These are phyloP conservation scores for Magnusiomyces sp. DNA, from an alignment of 1,139 yeast genomes.

Conservation along the genomic window DNA sequence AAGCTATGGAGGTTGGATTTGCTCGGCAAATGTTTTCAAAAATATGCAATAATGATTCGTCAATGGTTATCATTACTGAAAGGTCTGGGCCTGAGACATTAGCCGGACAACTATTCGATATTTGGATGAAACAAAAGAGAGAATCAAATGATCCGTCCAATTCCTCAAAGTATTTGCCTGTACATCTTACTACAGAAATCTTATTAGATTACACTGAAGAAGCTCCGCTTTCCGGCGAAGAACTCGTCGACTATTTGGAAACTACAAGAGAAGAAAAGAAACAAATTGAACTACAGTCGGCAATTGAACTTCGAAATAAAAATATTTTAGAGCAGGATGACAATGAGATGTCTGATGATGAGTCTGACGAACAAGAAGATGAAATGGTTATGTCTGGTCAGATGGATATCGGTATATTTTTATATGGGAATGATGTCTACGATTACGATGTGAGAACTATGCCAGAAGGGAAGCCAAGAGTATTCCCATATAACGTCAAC, in stretches of 20 bases:
- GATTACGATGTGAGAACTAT: constrained; percentile 60
- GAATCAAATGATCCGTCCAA: constrained; percentile 10
- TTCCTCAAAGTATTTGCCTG: constrained; percentile 8
- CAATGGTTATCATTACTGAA: constrained; percentile 70
- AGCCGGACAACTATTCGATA: constrained; percentile 40
- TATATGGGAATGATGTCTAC: constrained; percentile 34
- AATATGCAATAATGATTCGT: constrained; percentile 54
- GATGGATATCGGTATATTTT: constrained; percentile 27
- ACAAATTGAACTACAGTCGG: constrained; percentile 44
- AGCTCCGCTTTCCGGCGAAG: constrained; percentile 31
- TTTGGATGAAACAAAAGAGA: constrained; percentile 41
- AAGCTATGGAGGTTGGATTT: constrained; percentile 59
- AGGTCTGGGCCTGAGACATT: constrained; percentile 36
- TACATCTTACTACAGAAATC: constrained; percentile 20
- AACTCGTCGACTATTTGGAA: constrained; percentile 27
- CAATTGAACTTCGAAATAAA: constrained; percentile 48
- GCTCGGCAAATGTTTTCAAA: constrained; percentile 49
- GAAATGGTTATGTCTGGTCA: constrained; percentile 20
- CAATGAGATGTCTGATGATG: constrained; percentile 25
- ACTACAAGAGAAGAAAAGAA: constrained; percentile 33
- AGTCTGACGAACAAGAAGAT: constrained; percentile 28
- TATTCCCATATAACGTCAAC: constrained; percentile 64
- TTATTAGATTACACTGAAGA: constrained; percentile 21
- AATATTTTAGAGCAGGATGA: constrained; percentile 44
- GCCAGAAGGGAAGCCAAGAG: constrained; percentile 55